These are phyloP conservation scores for Aspergillus niger DNA, from an alignment of 2,329 filamentous ascomycete genomes.

Conservation along the genomic window DNA sequence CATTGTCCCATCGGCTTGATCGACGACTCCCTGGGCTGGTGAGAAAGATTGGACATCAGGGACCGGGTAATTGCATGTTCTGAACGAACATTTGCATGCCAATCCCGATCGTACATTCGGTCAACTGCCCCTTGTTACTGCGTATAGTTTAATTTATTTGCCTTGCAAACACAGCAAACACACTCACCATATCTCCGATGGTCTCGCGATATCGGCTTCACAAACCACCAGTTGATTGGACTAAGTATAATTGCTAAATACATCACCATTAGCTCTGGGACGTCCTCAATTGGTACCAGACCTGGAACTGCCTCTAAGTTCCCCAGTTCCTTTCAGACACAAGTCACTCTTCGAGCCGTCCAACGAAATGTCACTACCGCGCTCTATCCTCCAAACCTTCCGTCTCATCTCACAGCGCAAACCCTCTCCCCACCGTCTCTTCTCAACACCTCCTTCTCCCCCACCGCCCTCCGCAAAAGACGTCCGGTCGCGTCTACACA, in stretches of 20 bases:
- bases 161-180: slow-evolving; percentile 21
- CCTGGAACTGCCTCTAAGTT: too few species aligned
- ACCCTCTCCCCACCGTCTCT: slow-evolving; percentile 23
- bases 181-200: not conserved
- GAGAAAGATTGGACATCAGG: too few species aligned
- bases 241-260: not conserved
- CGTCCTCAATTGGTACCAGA: not conserved
- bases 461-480: slow-evolving; percentile 21
- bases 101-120: not conserved
- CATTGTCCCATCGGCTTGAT: not conserved
- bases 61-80: not conserved
- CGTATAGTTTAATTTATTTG: not conserved
- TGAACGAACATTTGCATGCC: not conserved
- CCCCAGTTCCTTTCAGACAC: too few species aligned
- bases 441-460: slow-evolving; percentile 20
- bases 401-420: slow-evolving; percentile 16
- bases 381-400: not conserved
- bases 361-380: not conserved
- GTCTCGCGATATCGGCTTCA: not conserved
- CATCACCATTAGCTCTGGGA: not conserved
- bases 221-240: not conserved
- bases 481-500: slow-evolving; percentile 35
- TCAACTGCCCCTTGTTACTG: not conserved
- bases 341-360: too few species aligned
- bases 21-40: not conserved